A percentile compares a stretch with the other conserved stretches of the same genome.
These are phyloP conservation scores for Monosporascus cannonballus DNA, from an alignment of 2,329 filamentous ascomycete genomes.

Conservation along the genomic window DNA sequence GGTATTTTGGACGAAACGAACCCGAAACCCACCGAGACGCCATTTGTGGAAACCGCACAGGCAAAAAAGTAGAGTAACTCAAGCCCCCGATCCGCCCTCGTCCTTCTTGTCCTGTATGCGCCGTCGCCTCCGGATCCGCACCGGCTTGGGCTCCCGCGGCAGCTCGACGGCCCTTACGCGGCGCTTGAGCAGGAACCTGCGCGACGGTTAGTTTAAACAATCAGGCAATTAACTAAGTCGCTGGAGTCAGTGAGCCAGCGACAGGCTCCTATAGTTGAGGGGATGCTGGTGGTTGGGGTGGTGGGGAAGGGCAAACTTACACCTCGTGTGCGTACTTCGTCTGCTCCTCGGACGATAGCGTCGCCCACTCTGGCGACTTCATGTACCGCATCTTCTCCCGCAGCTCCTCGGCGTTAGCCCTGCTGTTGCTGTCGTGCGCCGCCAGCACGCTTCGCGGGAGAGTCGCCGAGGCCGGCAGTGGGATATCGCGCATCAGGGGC, in stretches of 20 bases:
- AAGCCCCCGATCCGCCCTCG: not conserved
- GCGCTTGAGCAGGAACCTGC: not conserved
- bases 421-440: not conserved
- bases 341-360: conserved; percentile 4
- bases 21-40: not conserved
- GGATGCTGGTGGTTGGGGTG: not conserved
- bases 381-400: not conserved
- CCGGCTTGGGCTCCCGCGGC: not conserved
- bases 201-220: not conserved
- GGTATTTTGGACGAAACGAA: not conserved
- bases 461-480: not conserved
- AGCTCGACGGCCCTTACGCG: not conserved
- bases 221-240: not conserved
- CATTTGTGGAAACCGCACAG: not conserved
- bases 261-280: not conserved
- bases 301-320: conserved; percentile 2
- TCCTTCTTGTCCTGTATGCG: not conserved
- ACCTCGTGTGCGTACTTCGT: conserved; percentile 3
- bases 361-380: conserved; percentile 1
- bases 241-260: not conserved
- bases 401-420: not conserved
- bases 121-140: not conserved
- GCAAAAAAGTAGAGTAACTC: too few species aligned
- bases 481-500: not conserved
- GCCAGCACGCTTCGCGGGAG: not conserved